Evolutionary conservation across 345 rosid species (phyloP).

Genomic region (Raphanus sativus): DNA sequence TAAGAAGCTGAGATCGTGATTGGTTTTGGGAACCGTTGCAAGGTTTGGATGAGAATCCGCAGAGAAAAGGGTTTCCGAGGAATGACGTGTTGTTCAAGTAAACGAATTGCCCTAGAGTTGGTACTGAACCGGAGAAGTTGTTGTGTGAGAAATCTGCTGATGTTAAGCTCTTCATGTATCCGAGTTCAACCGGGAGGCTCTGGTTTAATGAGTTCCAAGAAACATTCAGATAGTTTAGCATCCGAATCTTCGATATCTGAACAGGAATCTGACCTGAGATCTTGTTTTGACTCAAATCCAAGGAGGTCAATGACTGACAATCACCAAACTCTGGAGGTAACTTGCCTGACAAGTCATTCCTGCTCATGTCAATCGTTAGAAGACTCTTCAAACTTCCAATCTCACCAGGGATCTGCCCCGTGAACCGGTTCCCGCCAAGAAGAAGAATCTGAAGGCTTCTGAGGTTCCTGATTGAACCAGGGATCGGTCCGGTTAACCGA

Average conservation of each 20-base stretch:
- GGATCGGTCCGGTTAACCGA: constrained; percentile 63
- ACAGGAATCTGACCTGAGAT: constrained; percentile 62
- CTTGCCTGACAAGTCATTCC: constrained; percentile 68
- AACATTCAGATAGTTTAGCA: constrained; percentile 73
- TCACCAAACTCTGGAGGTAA: constrained; percentile 65
- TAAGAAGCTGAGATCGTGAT: constrained; percentile 35
- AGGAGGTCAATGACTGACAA: constrained; percentile 48
- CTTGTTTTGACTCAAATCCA: constrained; percentile 68
- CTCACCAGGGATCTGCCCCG: constrained; percentile 64
- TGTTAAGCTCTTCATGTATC: constrained; percentile 75
- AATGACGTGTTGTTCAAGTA: constrained; percentile 83
- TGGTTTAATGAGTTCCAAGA: constrained; percentile 73
- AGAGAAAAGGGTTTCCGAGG: constrained; percentile 80
- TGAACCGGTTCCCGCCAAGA: constrained; percentile 59
- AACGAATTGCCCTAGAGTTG: constrained; percentile 72
- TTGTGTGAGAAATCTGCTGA: constrained; percentile 87
- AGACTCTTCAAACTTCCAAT: constrained; percentile 55
- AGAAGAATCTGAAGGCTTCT: constrained; percentile 69
- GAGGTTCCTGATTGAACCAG: constrained; percentile 61
- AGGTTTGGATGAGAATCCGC: constrained; percentile 62
- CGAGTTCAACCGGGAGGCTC: constrained; percentile 61
- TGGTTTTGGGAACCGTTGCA: constrained; percentile 49
- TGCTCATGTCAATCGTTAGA: constrained; percentile 65
- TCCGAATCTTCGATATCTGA: constrained; percentile 52
- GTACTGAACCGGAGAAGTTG: constrained; percentile 72